phyloP scores from a whole-genome alignment of 139 green algal genomes.

The Mesotaenium endlicherianum region DNA sequence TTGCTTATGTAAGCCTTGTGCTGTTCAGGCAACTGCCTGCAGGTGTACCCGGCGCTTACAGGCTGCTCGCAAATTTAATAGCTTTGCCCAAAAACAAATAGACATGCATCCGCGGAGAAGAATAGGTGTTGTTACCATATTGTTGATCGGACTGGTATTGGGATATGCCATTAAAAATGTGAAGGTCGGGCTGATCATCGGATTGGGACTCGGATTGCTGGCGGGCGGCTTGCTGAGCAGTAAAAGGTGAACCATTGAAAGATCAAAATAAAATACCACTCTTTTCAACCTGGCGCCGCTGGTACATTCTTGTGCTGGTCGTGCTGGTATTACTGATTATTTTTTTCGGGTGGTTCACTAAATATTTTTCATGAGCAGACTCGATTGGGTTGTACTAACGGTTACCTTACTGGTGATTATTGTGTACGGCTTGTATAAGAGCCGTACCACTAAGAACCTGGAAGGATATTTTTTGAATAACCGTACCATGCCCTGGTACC shows the following conservation, averaged over 20 bases:
- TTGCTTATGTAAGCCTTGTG: background rate
- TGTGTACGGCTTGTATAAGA: background rate
- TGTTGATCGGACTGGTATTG: too few relatives aligned
- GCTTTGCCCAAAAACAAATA: background rate
- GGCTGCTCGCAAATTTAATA: background rate
- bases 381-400: background rate
- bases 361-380: background rate
- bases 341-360: background rate
- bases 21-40: background rate
- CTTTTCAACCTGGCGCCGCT: too few relatives aligned
- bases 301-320: background rate
- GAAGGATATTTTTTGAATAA: background rate
- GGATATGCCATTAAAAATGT: too few relatives aligned
- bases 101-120: background rate
- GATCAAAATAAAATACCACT: too few relatives aligned
- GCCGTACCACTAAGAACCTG: background rate
- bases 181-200: too few relatives aligned
- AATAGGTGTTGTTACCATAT: too few relatives aligned
- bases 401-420: background rate
- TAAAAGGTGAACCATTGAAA: too few relatives aligned
- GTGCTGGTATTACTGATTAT: background rate
- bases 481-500: background rate
- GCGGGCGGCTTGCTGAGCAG: too few relatives aligned
- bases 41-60: background rate
- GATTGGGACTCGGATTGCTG: too few relatives aligned